Evolutionary conservation across 306 rosid genomes (phyloP).

Genomic region (Sicyos edulis): DNA sequence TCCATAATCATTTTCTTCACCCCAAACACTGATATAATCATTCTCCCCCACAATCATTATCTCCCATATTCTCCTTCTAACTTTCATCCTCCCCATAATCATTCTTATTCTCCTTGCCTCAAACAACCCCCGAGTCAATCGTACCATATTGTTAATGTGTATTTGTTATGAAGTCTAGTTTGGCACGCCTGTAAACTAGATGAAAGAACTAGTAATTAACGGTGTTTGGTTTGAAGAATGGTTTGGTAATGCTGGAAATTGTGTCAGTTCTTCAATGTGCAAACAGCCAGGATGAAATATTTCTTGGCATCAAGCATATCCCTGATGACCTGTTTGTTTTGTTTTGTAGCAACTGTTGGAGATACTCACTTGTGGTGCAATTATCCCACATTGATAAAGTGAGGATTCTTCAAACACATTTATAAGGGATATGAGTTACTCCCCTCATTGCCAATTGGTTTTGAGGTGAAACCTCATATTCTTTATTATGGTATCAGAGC

Average conservation of each 20-base stretch:
- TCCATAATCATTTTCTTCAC: no score
- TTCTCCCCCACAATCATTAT: no score
- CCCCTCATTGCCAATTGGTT: no score
- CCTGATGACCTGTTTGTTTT: slow-evolving; percentile 30
- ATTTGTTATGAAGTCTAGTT: not conserved
- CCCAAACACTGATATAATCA: no score
- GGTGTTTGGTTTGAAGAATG: not conserved
- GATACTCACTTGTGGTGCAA: no score
- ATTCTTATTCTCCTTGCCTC: no score
- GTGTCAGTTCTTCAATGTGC: not conserved
- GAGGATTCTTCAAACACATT: no score
- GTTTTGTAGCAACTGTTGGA: slow-evolving; percentile 37
- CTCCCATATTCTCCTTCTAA: slow-evolving; percentile 16
- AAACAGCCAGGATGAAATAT: slow-evolving; percentile 12
- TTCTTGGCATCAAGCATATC: slow-evolving; percentile 23
- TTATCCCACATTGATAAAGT: no score
- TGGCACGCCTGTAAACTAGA: not conserved
- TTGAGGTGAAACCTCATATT: no score
- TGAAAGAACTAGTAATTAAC: no score
- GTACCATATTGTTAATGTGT: not conserved
- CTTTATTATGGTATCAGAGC: no score
- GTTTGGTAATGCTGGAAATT: not conserved
- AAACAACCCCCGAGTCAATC: slow-evolving; percentile 4
- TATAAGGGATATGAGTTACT: no score
- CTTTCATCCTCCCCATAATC: not conserved